Evolutionary conservation across 164 flowering plant species (phyloP).

Genomic region (Litsea cubeba): DNA sequence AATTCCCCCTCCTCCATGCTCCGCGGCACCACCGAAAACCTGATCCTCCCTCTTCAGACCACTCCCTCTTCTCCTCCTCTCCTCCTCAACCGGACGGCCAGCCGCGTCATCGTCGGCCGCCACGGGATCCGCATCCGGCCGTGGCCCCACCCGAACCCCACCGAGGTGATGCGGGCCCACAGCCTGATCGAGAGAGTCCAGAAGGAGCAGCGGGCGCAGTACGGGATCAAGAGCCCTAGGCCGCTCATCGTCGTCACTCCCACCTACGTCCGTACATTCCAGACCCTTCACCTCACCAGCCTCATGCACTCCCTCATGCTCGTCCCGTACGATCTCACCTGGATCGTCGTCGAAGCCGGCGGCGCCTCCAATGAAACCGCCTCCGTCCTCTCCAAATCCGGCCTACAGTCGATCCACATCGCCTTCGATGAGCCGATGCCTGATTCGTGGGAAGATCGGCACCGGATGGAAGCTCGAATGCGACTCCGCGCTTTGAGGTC

Average conservation of each 20-base stretch:
- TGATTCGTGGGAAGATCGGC: conserved; percentile 65
- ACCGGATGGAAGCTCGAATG: conserved; percentile 66
- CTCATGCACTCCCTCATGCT: conserved; percentile 93
- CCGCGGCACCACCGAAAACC: conserved; percentile 21
- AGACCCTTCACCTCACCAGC: conserved; percentile 81
- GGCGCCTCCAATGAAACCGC: conserved; percentile 75
- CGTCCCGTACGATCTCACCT: conserved; percentile 64
- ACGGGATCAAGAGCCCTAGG: conserved; percentile 71
- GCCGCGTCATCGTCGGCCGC: conserved; percentile 83
- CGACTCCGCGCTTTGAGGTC: conserved; percentile 80
- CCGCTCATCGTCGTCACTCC: conserved; percentile 79
- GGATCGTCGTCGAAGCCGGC: conserved; percentile 98
- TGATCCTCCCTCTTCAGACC: conserved; percentile 6
- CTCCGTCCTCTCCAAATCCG: conserved; percentile 47
- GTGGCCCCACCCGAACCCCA: conserved; percentile 91
- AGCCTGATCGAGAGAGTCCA: conserved; percentile 81
- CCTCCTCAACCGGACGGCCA: conserved; percentile 23
- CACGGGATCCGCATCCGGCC: conserved; percentile 91
- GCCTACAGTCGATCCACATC: conserved; percentile 49
- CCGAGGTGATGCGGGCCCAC: conserved; percentile 85
- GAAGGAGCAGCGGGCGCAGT: conserved; percentile 67
- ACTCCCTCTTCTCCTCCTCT: not conserved
- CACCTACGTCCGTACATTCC: conserved; percentile 86
- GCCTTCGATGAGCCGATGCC: conserved; percentile 67
- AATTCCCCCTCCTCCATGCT: conserved; percentile 22